These are phyloP conservation scores for Aspergillus aculeatinus DNA, from an alignment of 2,329 filamentous ascomycete genomes.

Conservation along the genomic window DNA sequence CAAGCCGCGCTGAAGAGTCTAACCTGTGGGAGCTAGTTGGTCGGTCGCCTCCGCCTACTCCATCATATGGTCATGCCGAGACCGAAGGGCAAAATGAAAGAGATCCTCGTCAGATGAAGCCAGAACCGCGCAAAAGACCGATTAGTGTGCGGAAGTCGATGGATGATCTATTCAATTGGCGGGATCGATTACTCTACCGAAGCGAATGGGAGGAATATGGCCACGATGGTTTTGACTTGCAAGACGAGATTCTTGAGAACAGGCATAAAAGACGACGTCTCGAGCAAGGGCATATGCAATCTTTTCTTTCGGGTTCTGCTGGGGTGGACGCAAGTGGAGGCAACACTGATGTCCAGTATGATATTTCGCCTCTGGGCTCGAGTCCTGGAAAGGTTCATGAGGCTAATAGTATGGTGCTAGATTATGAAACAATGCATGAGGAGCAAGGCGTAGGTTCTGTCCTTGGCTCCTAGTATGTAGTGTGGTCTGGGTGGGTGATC, in stretches of 20 bases:
- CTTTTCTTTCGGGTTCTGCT: not conserved
- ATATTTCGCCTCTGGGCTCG: not conserved
- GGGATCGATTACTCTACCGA: constrained; percentile 46
- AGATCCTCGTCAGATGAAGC: not conserved
- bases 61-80: constrained; percentile 25
- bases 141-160: constrained; percentile 32
- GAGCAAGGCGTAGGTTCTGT: not conserved
- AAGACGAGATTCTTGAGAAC: constrained; percentile 32
- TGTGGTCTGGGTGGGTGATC: not conserved
- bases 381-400: not conserved
- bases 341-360: not conserved
- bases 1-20: constrained; percentile 47
- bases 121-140: constrained; percentile 15
- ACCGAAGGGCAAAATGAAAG: not conserved
- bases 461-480: not conserved
- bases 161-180: constrained; percentile 49
- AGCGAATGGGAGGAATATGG: constrained; percentile 53
- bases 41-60: constrained; percentile 17
- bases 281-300: not conserved
- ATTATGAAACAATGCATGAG: not conserved
- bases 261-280: constrained; percentile 33
- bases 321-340: not conserved
- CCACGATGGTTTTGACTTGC: constrained; percentile 25
- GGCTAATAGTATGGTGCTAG: not conserved
- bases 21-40: constrained; percentile 47